phyloP scores from a whole-genome alignment of 2,329 filamentous ascomycete species.

The Arthroderma sp. region DNA sequence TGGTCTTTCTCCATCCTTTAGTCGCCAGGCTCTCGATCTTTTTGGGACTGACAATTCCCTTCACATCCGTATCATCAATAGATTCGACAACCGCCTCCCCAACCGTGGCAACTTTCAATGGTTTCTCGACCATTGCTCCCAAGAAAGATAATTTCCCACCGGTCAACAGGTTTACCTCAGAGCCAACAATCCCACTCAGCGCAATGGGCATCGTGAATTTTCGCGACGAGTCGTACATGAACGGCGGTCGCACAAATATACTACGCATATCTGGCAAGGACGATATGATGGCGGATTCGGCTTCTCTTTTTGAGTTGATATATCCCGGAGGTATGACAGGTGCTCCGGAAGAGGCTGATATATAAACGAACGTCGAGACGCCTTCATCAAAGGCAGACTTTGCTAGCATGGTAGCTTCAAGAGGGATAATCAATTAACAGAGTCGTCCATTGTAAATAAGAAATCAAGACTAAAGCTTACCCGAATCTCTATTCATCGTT shows the following conservation, averaged over 20 bases:
- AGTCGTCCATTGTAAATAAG: neutral
- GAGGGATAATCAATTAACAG: neutral
- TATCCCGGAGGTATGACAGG: constrained; percentile 76
- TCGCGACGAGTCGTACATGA: constrained; percentile 77
- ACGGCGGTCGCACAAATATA: constrained; percentile 71
- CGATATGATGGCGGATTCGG: constrained; percentile 60
- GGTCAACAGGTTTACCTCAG: constrained; percentile 62
- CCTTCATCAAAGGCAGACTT: constrained; percentile 55
- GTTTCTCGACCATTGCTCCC: constrained; percentile 72
- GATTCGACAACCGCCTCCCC: constrained; percentile 84
- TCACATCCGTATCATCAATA: constrained; percentile 57
- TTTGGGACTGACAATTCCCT: constrained; percentile 62
- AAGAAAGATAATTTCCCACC: constrained; percentile 67
- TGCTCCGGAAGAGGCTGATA: constrained; percentile 76
- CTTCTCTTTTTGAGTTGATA: constrained; percentile 81
- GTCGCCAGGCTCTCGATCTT: constrained; percentile 71
- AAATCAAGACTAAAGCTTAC: constrained; percentile 20
- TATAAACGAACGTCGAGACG: constrained; percentile 64
- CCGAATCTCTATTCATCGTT: constrained; percentile 82
- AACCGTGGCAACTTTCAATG: constrained; percentile 73
- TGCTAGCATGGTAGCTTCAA: constrained; percentile 60
- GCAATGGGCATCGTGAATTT: constrained; percentile 76
- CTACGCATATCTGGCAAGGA: constrained; percentile 63
- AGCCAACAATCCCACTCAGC: constrained; percentile 58
- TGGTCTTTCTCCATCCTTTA: constrained; percentile 76